These are phyloP conservation scores for Platanus orientalis DNA, from an alignment of 164 flowering plant genomes.

Conservation along the genomic window DNA sequence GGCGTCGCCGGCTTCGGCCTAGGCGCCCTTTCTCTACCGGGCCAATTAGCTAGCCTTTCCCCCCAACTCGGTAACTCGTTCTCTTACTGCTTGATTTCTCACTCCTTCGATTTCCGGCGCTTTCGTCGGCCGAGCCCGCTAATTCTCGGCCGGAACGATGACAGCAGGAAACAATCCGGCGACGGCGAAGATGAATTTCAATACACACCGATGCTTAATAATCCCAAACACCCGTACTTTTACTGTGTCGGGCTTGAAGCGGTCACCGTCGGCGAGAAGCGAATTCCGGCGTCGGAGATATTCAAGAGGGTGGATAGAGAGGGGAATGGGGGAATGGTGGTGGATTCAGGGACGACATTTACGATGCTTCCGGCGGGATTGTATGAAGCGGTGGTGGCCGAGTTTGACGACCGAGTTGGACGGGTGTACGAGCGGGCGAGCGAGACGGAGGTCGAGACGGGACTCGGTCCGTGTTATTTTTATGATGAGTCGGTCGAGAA, in stretches of 20 bases:
- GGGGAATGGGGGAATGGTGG: slow-evolving; percentile 88
- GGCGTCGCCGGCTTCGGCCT: slow-evolving; percentile 97
- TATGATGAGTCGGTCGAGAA: slow-evolving; percentile 8
- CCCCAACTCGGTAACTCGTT: slow-evolving; percentile 71
- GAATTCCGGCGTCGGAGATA: slow-evolving; percentile 44
- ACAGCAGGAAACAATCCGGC: background rate
- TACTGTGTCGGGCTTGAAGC: slow-evolving; percentile 77
- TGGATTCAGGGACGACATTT: slow-evolving; percentile 90
- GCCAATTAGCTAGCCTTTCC: slow-evolving; percentile 55
- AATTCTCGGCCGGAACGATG: slow-evolving; percentile 58
- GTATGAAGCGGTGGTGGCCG: slow-evolving; percentile 41
- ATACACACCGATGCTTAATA: slow-evolving; percentile 72
- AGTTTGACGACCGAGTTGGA: slow-evolving; percentile 49
- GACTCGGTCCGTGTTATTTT: slow-evolving; percentile 73
- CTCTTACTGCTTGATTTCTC: slow-evolving; percentile 82
- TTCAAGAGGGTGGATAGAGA: slow-evolving; percentile 36
- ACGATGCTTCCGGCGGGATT: slow-evolving; percentile 69
- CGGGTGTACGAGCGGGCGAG: slow-evolving; percentile 45
- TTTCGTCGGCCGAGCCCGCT: slow-evolving; percentile 69
- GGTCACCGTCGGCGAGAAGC: slow-evolving; percentile 47
- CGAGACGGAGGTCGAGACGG: slow-evolving; percentile 50
- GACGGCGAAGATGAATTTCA: slow-evolving; percentile 21
- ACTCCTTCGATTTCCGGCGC: slow-evolving; percentile 49
- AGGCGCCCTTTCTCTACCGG: slow-evolving; percentile 77
- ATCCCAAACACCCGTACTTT: slow-evolving; percentile 74